phyloP scores from a whole-genome alignment of 164 flowering plant species.

The Nymphaea thermarum region DNA sequence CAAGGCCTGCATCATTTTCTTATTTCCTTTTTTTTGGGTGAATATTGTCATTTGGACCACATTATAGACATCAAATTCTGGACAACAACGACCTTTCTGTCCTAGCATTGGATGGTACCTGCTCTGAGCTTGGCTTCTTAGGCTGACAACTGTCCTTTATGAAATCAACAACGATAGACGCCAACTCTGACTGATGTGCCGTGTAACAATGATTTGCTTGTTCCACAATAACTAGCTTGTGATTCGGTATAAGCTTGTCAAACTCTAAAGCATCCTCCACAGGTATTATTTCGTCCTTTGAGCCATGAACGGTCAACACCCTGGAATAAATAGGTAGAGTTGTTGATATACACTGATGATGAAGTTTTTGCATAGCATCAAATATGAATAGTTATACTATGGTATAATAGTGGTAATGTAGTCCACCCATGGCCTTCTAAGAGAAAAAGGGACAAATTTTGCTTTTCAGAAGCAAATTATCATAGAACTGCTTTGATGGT shows the following conservation, averaged over 20 bases:
- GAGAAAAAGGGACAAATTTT: no score
- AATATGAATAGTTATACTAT: no score
- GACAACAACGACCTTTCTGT: not conserved
- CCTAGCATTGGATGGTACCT: constrained; percentile 3
- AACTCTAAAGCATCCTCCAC: constrained; percentile 64
- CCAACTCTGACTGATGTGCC: constrained; percentile 47
- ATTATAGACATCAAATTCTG: not conserved
- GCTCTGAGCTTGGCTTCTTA: constrained; percentile 6
- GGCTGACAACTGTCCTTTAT: constrained; percentile 23
- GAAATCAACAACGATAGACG: constrained; percentile 37
- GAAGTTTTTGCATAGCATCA: not conserved
- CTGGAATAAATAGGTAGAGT: constrained; percentile 15
- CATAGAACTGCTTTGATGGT: no score
- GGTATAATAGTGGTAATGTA: no score
- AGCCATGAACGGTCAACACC: constrained; percentile 85
- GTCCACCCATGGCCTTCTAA: no score
- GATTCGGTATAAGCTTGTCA: constrained; percentile 67
- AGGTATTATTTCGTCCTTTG: constrained; percentile 59
- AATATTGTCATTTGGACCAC: no score
- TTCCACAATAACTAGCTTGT: constrained; percentile 51
- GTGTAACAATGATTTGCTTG: constrained; percentile 71
- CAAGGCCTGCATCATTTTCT: no score
- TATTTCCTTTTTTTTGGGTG: no score
- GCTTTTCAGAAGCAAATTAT: no score
- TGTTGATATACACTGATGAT: not conserved